phyloP scores from a whole-genome alignment of 1,284 basidiomycete genomes.

The Omphalotus olearius region DNA sequence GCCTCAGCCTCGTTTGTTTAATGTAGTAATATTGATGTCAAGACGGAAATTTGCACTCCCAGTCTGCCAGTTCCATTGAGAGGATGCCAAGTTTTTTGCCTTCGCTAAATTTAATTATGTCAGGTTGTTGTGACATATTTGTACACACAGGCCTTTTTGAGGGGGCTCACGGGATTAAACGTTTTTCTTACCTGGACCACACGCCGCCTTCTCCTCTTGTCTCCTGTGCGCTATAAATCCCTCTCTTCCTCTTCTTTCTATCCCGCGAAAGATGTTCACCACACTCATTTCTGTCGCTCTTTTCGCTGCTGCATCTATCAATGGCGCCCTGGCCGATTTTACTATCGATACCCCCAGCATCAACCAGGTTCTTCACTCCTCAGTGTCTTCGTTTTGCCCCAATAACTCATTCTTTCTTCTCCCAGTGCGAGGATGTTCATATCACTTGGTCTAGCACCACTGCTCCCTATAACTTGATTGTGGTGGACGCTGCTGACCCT shows the following conservation, averaged over 20 bases:
- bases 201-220: slow-evolving; percentile 15
- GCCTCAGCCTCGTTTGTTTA: not conserved
- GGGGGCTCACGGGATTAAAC: not conserved
- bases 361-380: slow-evolving; percentile 41
- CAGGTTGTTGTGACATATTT: slow-evolving; percentile 3
- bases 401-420: slow-evolving; percentile 6
- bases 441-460: slow-evolving; percentile 51
- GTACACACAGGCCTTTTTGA: not conserved
- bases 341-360: slow-evolving; percentile 46
- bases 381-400: not conserved
- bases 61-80: too few species aligned
- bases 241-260: slow-evolving; percentile 22
- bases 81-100: not conserved
- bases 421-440: slow-evolving; percentile 49
- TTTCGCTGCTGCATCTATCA: slow-evolving; percentile 53
- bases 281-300: slow-evolving; percentile 71
- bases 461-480: slow-evolving; percentile 55
- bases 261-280: slow-evolving; percentile 54
- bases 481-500: slow-evolving; percentile 46
- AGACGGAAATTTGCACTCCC: too few species aligned
- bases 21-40: too few species aligned
- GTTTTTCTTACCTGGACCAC: slow-evolving; percentile 8
- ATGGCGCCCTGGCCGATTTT: slow-evolving; percentile 49
- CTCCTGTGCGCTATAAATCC: slow-evolving; percentile 25
- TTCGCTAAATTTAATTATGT: too few species aligned